Evolutionary conservation across 352 stramenopile genomes (phyloP), one percentile per base, ranked within the genome.

Genomic region (Phytophthora cactorum): DNA sequence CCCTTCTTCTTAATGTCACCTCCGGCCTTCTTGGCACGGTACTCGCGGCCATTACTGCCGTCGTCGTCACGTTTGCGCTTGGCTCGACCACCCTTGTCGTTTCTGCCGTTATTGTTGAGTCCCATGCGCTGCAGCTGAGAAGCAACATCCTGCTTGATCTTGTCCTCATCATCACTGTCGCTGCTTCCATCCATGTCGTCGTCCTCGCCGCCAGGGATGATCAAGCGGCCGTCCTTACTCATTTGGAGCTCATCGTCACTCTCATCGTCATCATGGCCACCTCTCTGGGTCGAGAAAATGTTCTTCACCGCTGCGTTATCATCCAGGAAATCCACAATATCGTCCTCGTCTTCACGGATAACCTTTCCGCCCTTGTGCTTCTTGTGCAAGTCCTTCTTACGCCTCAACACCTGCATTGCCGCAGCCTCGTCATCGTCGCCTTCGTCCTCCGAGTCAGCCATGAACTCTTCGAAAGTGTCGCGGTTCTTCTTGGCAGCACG

Each of bases 1-100:
- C 91, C 92, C 89, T 99, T 98, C 74, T 97, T 98, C 81, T 97
- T 98, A 29, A 98, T 86, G 77, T 99, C 97, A 53, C 97, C 97
- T 25, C 94, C 93, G 15, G 96, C 95, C 81, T 99, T 99, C 83
- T 98, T 98, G 0, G 89, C 88, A 34, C 96, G 95, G 81, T 98
- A 99, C 52, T 97, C 88, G 51, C 92, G 85, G 41, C 97, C 97
- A 25, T 84, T 84, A 17, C 34, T 34, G 55, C 71, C 68, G 36
- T 86, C 73, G 31, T 86, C 81, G 46, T 93, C 88, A 38, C 84
- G 83, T 77, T 92, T 93, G 52, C 80, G 74, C 60, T 85, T 86
- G 11, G 28, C 22, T 47, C 66, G 52, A n/a, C 49, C 58, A 14
- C 51, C 49, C 66, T 79, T 70, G 17, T 70, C 70, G 11, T 70